Conservation (phyloP, 805 yeast genomes). For the Myxozyma mucilagina region DNA sequence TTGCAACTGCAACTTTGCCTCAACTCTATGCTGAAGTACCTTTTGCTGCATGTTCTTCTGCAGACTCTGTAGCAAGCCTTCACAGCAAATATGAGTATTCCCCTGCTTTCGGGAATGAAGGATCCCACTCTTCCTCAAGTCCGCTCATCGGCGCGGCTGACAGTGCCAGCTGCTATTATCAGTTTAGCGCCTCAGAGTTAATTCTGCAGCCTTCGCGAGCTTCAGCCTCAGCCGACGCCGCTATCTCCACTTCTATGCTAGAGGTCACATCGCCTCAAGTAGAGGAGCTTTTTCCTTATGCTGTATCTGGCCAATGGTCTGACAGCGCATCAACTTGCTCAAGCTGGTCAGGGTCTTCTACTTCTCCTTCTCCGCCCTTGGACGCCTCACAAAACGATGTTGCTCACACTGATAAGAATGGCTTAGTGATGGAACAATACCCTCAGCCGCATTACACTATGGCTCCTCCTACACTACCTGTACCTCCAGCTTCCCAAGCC, state of each 20-base stretch:
- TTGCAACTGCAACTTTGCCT: too few species aligned
- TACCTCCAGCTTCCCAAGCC: not conserved
- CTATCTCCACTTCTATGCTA: not conserved
- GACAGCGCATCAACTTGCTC: slow-evolving; percentile 9
- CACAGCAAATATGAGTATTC: too few species aligned
- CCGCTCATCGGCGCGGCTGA: too few species aligned
- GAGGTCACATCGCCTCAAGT: not conserved
- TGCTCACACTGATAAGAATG: not conserved
- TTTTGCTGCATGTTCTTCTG: too few species aligned
- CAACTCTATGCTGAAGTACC: too few species aligned
- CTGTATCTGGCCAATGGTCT: not conserved
- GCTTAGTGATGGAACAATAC: not conserved
- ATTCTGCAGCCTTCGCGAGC: not conserved
- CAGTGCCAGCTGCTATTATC: too few species aligned
- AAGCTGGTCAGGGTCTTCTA: slow-evolving; percentile 2
- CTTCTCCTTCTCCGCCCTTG: slow-evolving; percentile 1
- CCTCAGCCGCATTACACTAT: not conserved
- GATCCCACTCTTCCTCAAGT: too few species aligned
- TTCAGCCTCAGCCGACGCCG: not conserved
- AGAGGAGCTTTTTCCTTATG: not conserved
- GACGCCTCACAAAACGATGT: not conserved
- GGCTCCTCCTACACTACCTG: not conserved
- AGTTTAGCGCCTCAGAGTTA: too few species aligned
- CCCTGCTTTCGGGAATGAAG: too few species aligned
- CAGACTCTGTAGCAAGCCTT: too few species aligned